A percentile compares a stretch with the other conserved stretches of the same genome.
phyloP scores from a whole-genome alignment of 352 stramenopile species.

The Globisporangium paddicum region DNA sequence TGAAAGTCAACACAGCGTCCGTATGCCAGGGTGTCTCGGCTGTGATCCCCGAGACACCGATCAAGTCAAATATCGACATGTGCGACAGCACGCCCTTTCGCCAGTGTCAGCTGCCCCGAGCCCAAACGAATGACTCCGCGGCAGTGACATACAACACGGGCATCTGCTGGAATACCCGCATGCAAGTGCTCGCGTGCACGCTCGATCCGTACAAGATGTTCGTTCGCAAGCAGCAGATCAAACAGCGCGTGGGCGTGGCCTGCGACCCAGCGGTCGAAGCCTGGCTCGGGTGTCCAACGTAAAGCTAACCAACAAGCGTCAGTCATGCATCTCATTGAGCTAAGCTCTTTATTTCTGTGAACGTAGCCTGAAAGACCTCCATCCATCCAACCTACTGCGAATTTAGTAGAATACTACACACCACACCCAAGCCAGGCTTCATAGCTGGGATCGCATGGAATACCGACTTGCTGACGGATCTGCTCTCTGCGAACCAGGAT shows the following conservation, averaged over 20 bases:
- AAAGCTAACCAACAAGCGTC: no score
- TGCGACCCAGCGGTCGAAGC: constrained; percentile 9
- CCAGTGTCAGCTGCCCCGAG: background rate
- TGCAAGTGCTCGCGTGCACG: constrained; percentile 11
- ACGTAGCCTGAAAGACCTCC: no score
- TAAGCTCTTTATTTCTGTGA: no score
- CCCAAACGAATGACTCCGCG: background rate
- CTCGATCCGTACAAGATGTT: constrained; percentile 1
- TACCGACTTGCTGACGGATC: no score
- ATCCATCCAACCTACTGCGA: no score
- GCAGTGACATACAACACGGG: background rate
- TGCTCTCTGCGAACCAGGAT: no score
- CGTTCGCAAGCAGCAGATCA: constrained; percentile 6
- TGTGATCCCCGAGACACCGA: background rate
- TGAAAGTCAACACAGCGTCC: background rate
- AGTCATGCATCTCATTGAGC: no score
- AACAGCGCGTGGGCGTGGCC: background rate
- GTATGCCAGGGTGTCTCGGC: background rate
- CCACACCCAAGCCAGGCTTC: no score
- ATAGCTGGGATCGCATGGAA: no score
- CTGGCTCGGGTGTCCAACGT: constrained; percentile 1
- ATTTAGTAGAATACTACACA: no score
- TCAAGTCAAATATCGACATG: background rate
- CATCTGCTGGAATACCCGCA: constrained; percentile 6
- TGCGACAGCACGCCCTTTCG: background rate